Percentiles rank a stretch among this genome's conserved stretches.
Evolutionary conservation across 2,329 filamentous ascomycete genomes (phyloP).

Genomic region (Dothiorella sarmentorum): DNA sequence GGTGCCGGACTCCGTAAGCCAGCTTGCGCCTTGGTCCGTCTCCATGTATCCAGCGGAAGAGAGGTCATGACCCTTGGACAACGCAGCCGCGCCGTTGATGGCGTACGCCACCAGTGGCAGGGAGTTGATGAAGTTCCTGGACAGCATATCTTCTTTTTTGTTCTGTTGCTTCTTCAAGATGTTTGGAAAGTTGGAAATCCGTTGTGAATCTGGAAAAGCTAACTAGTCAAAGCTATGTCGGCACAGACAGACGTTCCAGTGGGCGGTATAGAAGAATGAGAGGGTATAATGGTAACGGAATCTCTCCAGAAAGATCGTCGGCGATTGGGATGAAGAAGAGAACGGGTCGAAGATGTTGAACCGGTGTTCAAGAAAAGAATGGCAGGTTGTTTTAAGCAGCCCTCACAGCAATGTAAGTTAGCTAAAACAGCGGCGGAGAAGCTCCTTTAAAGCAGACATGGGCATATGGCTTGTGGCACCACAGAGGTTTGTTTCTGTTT

Average conservation of each 20-base stretch:
- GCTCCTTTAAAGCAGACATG: neutral
- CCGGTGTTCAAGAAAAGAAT: neutral
- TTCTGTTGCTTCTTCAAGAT: neutral
- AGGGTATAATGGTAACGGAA: neutral
- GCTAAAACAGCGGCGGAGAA: neutral
- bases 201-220: neutral
- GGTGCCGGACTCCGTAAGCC: neutral
- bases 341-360: neutral
- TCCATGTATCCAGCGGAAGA: constrained; percentile 17
- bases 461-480: neutral
- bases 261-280: neutral
- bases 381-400: neutral
- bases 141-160: neutral
- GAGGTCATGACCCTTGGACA: constrained; percentile 15
- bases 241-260: neutral
- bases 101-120: constrained; percentile 5
- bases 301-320: too few relatives aligned
- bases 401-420: neutral
- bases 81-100: neutral
- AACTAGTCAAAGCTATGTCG: neutral
- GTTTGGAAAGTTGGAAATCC: too few relatives aligned
- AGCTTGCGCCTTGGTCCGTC: constrained; percentile 6
- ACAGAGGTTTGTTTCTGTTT: neutral
- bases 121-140: neutral
- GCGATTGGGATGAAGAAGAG: too few relatives aligned